These are phyloP conservation scores for Daldinia grandis DNA, from an alignment of 495 filamentous ascomycete species.

Conservation along the genomic window DNA sequence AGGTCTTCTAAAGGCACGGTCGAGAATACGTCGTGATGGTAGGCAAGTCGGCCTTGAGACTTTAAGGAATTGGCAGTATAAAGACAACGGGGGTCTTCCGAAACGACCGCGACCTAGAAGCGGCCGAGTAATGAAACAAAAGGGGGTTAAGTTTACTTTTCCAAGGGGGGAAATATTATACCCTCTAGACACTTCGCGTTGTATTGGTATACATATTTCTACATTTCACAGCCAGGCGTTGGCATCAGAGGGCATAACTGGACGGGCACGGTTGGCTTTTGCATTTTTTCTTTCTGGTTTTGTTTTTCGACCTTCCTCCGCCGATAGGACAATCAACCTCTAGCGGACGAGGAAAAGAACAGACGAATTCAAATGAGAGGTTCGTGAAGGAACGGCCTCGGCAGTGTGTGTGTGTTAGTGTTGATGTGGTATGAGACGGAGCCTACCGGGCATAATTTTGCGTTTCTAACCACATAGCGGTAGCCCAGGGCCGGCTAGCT, in stretches of 20 bases:
- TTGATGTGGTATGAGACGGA: background rate
- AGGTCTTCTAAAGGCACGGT: constrained; percentile 38
- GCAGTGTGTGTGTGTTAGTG: constrained; percentile 12
- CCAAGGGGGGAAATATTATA: background rate
- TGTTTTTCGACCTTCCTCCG: constrained; percentile 2
- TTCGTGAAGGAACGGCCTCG: background rate
- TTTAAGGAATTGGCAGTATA: background rate
- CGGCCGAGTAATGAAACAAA: background rate
- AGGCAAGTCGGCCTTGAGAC: background rate
- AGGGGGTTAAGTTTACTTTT: background rate
- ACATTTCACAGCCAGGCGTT: constrained; percentile 46
- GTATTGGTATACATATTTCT: constrained; percentile 42
- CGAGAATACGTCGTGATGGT: constrained; percentile 24
- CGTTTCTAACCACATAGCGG: background rate
- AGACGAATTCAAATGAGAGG: background rate
- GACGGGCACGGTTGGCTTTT: constrained; percentile 36
- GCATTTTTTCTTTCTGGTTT: constrained; percentile 24
- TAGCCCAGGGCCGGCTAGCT: background rate
- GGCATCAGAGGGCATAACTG: constrained; percentile 34
- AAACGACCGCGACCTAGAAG: background rate
- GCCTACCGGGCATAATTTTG: background rate
- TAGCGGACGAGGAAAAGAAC: constrained; percentile 1
- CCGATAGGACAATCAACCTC: too few species aligned
- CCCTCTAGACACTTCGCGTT: constrained; percentile 22
- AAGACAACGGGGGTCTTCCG: background rate